Conservation (phyloP, 495 filamentous ascomycete species). For the Talaromyces liani region DNA sequence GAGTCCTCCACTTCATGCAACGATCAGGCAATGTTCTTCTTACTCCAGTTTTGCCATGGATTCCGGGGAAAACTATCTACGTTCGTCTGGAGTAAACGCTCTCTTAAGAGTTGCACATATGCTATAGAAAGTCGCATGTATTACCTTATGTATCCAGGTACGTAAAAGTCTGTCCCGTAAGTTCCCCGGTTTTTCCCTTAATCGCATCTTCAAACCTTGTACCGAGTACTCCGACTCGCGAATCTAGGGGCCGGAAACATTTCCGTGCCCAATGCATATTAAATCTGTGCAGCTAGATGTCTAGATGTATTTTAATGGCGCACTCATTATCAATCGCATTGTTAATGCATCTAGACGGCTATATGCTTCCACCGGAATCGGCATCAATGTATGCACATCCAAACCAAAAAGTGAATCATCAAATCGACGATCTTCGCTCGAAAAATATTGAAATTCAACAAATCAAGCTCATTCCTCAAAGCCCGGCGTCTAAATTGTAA, state of each 20-base stretch:
- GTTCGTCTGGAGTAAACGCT: too few relatives aligned
- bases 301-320: neutral
- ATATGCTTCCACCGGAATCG: neutral
- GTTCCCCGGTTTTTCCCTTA: neutral
- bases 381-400: neutral
- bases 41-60: neutral
- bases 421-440: neutral
- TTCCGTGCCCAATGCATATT: neutral
- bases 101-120: too few relatives aligned
- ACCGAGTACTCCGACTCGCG: neutral
- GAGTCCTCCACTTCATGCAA: neutral
- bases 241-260: neutral
- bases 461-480: neutral
- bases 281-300: neutral
- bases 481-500: neutral
- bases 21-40: neutral
- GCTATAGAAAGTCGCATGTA: too few relatives aligned
- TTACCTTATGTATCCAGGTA: neutral
- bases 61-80: neutral
- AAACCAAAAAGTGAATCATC: neutral
- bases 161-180: neutral
- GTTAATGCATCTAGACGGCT: neutral
- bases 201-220: neutral
- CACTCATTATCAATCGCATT: neutral
- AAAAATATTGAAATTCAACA: too few relatives aligned